Conservation (phyloP, 1,284 basidiomycete species). For the Cutaneotrichosporon sp. region DNA sequence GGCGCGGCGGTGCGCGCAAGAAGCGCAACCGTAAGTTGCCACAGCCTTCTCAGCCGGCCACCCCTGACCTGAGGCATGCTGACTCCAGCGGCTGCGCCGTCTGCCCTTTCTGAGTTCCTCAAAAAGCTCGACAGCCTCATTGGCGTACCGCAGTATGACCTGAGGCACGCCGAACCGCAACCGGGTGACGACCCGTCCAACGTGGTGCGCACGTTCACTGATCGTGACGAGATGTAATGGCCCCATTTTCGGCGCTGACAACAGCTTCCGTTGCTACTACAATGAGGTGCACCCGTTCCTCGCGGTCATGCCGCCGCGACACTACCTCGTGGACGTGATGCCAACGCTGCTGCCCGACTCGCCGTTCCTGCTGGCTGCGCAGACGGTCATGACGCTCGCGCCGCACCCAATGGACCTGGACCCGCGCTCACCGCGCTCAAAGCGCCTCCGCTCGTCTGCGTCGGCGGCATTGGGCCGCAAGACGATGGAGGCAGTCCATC, state of each 20-base stretch:
- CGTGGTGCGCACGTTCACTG: slow-evolving; percentile 39
- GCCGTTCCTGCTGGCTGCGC: slow-evolving; percentile 52
- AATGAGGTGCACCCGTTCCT: slow-evolving; percentile 52
- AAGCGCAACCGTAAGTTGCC: slow-evolving; percentile 39
- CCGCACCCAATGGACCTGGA: slow-evolving; percentile 48
- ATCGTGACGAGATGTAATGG: slow-evolving; percentile 41
- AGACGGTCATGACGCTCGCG: slow-evolving; percentile 49
- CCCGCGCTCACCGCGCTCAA: slow-evolving; percentile 41
- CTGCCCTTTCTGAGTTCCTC: slow-evolving; percentile 46
- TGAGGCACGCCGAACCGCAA: slow-evolving; percentile 24
- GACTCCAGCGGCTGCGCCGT: slow-evolving; percentile 34
- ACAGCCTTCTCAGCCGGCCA: background rate
- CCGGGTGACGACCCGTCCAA: slow-evolving; percentile 41
- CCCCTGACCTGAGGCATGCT: background rate
- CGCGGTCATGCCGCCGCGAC: slow-evolving; percentile 48
- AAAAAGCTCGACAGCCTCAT: slow-evolving; percentile 47
- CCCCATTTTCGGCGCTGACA: background rate
- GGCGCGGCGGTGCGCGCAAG: slow-evolving; percentile 49
- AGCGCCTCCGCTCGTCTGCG: slow-evolving; percentile 39
- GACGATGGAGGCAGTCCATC: slow-evolving; percentile 30
- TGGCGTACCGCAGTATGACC: slow-evolving; percentile 31
- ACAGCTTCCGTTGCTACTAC: slow-evolving; percentile 49
- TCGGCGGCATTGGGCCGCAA: slow-evolving; percentile 33
- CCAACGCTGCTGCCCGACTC: slow-evolving; percentile 39
- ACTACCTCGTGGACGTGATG: slow-evolving; percentile 38